A percentile compares a stretch with the other conserved stretches of the same genome.
phyloP scores from a whole-genome alignment of 768 basidiomycete species.

The Mrakia frigida region DNA sequence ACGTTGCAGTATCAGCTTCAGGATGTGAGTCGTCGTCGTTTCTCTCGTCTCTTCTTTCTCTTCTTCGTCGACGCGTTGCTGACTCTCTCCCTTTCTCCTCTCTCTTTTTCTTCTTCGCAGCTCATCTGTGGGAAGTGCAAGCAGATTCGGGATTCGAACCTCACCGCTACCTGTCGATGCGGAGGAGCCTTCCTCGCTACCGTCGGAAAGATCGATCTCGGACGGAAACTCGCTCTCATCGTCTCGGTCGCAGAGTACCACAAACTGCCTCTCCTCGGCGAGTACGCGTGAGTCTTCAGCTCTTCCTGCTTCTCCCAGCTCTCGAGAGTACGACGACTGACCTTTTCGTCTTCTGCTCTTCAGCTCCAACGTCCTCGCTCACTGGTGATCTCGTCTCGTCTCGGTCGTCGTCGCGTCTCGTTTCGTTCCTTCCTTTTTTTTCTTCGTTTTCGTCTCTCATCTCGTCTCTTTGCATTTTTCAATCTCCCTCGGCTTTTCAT shows the following conservation, averaged over 20 bases:
- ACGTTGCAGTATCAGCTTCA: conserved; percentile 77
- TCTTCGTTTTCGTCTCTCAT: neutral
- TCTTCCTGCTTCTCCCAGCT: neutral
- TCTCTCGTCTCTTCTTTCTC: neutral
- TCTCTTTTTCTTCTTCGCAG: conserved; percentile 32
- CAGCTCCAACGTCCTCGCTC: conserved; percentile 13
- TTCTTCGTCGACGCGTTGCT: neutral
- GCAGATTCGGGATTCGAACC: conserved; percentile 82
- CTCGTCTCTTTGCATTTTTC: neutral
- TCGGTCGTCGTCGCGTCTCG: too few species aligned
- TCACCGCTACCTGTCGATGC: conserved; percentile 77
- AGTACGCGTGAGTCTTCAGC: conserved; percentile 37
- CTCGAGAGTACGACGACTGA: neutral
- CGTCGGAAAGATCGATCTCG: conserved; percentile 64
- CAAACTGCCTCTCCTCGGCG: conserved; percentile 39
- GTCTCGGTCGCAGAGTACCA: conserved; percentile 52
- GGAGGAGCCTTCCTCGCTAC: conserved; percentile 77
- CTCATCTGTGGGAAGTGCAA: conserved; percentile 81
- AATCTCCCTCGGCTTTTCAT: too few species aligned
- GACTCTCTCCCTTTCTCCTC: neutral
- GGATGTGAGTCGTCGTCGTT: conserved; percentile 51
- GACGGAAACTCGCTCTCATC: conserved; percentile 69
- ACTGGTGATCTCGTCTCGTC: neutral
- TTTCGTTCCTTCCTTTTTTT: neutral
- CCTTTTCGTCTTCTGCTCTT: neutral